phyloP scores from a whole-genome alignment of 257 asterid species.

The Euphrasia confusa region DNA sequence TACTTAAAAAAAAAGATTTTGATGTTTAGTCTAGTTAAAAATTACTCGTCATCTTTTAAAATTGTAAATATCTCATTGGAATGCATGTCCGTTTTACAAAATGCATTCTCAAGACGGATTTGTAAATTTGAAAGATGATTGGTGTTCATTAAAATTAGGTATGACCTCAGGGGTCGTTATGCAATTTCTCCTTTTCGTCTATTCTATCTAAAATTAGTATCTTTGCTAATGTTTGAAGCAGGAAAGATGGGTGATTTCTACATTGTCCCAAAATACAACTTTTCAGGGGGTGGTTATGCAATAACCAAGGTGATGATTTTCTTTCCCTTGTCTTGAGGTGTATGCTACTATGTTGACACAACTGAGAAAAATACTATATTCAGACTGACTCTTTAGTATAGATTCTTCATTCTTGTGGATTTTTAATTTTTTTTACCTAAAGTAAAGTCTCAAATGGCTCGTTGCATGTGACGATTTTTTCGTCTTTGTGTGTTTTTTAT shows the following conservation, averaged over 20 bases:
- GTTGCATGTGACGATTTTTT: too few species aligned
- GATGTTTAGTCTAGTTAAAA: background rate
- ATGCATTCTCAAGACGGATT: background rate
- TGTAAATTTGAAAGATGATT: background rate
- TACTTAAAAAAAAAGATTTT: background rate
- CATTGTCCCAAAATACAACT: slow-evolving; percentile 9
- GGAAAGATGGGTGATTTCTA: slow-evolving; percentile 56
- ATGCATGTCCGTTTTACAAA: background rate
- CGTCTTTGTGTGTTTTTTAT: too few species aligned
- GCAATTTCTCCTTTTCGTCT: background rate
- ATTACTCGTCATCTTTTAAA: background rate
- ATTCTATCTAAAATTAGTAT: background rate
- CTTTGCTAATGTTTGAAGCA: slow-evolving; percentile 23
- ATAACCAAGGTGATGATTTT: slow-evolving; percentile 25
- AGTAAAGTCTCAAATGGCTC: too few species aligned
- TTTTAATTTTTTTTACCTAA: too few species aligned
- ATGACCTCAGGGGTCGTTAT: background rate
- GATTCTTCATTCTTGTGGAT: too few species aligned
- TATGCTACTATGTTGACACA: slow-evolving; percentile 5
- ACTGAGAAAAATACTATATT: too few species aligned
- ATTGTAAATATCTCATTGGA: background rate
- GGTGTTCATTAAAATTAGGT: background rate
- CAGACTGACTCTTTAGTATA: too few species aligned
- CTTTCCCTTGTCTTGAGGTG: slow-evolving; percentile 7
- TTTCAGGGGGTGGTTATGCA: slow-evolving; percentile 4